Evolutionary conservation across 371 early-diverging fungal species (phyloP).

Genomic region (Haplosporangium sp.): DNA sequence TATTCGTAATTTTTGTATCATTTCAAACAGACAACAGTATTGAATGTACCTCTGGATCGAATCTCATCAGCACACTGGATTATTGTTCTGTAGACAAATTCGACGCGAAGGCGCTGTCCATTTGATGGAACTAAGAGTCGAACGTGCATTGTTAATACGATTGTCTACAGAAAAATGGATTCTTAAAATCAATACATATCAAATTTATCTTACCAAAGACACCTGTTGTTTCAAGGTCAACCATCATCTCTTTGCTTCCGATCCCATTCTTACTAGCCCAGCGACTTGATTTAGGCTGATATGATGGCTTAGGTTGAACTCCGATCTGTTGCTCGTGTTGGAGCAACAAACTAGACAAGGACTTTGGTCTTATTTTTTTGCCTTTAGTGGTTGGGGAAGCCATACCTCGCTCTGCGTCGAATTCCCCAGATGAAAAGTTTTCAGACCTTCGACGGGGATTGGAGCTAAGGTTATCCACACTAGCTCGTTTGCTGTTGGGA

Average conservation of each 20-base stretch:
- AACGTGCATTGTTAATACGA: background rate
- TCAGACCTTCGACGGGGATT: background rate
- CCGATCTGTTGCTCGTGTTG: too few species aligned
- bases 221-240: slow-evolving; percentile 47
- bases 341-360: background rate
- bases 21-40: background rate
- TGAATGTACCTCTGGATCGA: slow-evolving; percentile 35
- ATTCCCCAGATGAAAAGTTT: background rate
- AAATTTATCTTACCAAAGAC: slow-evolving; percentile 40
- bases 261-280: slow-evolving; percentile 43
- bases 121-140: slow-evolving; percentile 28
- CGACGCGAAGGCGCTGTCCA: slow-evolving; percentile 43
- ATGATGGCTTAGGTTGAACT: too few species aligned
- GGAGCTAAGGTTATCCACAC: slow-evolving; percentile 4
- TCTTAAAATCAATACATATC: too few species aligned
- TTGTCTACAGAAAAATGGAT: background rate
- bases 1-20: background rate
- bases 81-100: slow-evolving; percentile 43
- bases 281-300: slow-evolving; percentile 19
- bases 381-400: background rate
- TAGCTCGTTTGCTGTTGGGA: background rate
- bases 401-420: background rate
- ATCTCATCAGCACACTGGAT: slow-evolving; percentile 51
- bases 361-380: background rate
- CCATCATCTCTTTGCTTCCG: slow-evolving; percentile 47